These are phyloP conservation scores for Calonectria multiphialidica DNA, from an alignment of 2,329 filamentous ascomycete species.

Conservation along the genomic window DNA sequence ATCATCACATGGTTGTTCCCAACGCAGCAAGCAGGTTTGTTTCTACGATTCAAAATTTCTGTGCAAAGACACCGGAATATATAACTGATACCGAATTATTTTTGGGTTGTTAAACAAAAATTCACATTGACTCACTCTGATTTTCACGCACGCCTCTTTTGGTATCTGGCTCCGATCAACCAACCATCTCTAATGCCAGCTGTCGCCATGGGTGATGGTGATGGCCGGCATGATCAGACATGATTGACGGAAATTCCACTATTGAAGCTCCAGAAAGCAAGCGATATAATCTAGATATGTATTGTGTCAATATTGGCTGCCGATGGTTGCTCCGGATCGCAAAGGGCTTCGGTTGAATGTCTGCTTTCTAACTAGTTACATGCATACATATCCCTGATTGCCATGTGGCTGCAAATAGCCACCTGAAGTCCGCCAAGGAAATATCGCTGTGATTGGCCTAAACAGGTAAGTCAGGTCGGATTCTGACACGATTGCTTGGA, in stretches of 20 bases:
- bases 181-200: no score
- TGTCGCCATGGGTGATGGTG: no score
- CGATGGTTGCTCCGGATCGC: neutral
- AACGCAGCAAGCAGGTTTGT: no score
- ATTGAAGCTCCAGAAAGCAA: neutral
- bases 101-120: no score
- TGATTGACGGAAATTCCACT: neutral
- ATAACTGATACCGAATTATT: no score
- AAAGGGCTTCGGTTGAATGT: neutral
- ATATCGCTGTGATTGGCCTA: neutral
- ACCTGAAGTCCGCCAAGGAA: neutral
- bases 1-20: no score
- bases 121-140: no score
- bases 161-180: no score
- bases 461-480: neutral
- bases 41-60: no score
- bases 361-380: neutral
- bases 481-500: neutral
- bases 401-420: neutral
- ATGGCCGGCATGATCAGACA: neutral
- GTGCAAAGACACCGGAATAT: no score
- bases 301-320: neutral
- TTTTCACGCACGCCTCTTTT: no score
- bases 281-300: neutral
- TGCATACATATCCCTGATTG: neutral